Conservation (phyloP, 306 rosid genomes). For the Macrotyloma uniflorum region DNA sequence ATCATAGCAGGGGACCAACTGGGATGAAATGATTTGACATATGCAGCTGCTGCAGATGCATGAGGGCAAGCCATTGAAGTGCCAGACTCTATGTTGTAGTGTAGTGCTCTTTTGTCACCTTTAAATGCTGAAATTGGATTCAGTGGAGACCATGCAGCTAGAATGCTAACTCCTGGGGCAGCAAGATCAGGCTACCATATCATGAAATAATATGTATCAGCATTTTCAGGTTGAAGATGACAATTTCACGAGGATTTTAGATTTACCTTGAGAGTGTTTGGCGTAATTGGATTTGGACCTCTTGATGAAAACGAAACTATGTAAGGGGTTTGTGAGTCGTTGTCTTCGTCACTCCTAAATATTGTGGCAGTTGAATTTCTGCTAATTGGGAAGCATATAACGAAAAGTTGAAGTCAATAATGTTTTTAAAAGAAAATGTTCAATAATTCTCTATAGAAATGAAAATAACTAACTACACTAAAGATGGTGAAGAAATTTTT, state of each 20-base stretch:
- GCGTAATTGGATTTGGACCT: slow-evolving; percentile 55
- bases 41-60: slow-evolving; percentile 49
- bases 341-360: slow-evolving; percentile 31
- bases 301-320: slow-evolving; percentile 53
- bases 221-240: background rate
- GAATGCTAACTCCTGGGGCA: slow-evolving; percentile 50
- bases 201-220: background rate
- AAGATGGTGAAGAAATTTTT: no score
- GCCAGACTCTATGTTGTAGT: slow-evolving; percentile 27
- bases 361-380: slow-evolving; percentile 55
- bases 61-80: slow-evolving; percentile 73
- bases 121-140: background rate
- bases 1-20: slow-evolving; percentile 60
- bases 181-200: slow-evolving; percentile 52
- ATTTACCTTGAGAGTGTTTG: slow-evolving; percentile 57
- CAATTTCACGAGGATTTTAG: background rate
- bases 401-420: background rate
- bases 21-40: slow-evolving; percentile 57
- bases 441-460: no score
- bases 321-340: slow-evolving; percentile 42
- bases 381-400: background rate
- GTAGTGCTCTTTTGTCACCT: slow-evolving; percentile 30
- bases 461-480: no score
- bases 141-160: slow-evolving; percentile 49
- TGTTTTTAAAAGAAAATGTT: no score